Evolutionary conservation across 371 early-diverging fungal species (phyloP).

Genomic region (Choanephora cucurbitarum): DNA sequence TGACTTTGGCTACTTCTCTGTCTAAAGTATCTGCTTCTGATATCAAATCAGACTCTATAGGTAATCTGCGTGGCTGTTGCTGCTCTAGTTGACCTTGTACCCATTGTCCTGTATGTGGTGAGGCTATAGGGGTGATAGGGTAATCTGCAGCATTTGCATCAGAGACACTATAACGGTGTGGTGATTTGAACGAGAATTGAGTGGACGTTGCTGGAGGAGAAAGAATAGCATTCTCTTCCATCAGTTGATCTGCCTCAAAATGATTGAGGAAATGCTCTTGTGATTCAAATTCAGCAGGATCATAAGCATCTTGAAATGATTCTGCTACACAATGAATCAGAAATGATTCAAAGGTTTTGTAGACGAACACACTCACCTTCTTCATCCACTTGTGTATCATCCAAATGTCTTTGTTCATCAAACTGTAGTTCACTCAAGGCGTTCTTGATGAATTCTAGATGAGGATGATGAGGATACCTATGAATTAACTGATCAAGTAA

Average conservation of each 20-base stretch:
- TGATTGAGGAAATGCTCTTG: conserved; percentile 22
- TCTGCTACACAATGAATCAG: conserved; percentile 8
- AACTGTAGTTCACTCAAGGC: conserved; percentile 19
- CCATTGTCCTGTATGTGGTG: conserved; percentile 24
- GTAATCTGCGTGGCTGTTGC: conserved; percentile 8
- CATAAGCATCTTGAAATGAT: conserved; percentile 25
- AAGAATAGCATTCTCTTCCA: conserved; percentile 6
- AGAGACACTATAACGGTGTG: conserved; percentile 10
- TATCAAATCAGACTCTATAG: conserved; percentile 8
- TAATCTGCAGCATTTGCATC: conserved; percentile 18
- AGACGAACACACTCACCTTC: conserved; percentile 12
- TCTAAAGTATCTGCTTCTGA: conserved; percentile 47
- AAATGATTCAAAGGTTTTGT: no score
- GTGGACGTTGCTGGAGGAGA: conserved; percentile 13
- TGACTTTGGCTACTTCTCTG: conserved; percentile 46
- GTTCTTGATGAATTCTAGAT: conserved; percentile 20
- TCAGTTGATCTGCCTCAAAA: conserved; percentile 24
- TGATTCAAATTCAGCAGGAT: conserved; percentile 21
- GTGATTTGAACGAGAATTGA: background rate
- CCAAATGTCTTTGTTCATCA: conserved; percentile 6
- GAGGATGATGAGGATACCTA: conserved; percentile 28
- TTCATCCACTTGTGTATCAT: conserved; percentile 5
- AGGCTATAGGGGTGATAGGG: conserved; percentile 29
- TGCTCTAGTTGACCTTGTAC: conserved; percentile 17
- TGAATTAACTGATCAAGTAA: conserved; percentile 27